A percentile compares a stretch with the other conserved stretches of the same genome.
phyloP scores from a whole-genome alignment of 805 yeast species.

The Zygosaccharomyces gambellarensis region DNA sequence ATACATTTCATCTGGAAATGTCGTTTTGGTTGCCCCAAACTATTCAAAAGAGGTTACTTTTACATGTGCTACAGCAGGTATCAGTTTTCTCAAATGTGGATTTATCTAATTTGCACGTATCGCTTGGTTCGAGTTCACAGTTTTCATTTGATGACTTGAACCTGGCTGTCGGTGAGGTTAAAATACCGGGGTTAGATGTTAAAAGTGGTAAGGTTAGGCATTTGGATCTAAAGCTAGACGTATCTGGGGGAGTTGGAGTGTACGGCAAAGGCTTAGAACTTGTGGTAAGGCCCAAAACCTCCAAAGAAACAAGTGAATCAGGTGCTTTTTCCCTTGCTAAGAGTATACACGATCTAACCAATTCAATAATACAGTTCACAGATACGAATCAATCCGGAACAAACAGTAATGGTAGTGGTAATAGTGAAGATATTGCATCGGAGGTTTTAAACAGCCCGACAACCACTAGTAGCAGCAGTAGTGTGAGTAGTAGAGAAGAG shows the following conservation, averaged over 20 bases:
- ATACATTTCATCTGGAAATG: conserved; percentile 12
- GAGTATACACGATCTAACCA: conserved; percentile 71
- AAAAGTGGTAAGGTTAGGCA: conserved; percentile 56
- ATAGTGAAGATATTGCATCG: conserved; percentile 8
- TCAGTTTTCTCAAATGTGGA: conserved; percentile 79
- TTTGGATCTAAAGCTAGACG: conserved; percentile 55
- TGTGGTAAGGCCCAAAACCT: conserved; percentile 17
- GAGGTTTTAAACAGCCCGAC: conserved; percentile 17
- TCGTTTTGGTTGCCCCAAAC: conserved; percentile 75
- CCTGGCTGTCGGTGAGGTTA: conserved; percentile 66
- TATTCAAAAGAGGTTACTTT: conserved; percentile 73
- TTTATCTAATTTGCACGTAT: conserved; percentile 74
- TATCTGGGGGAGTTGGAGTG: conserved; percentile 66
- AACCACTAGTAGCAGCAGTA: conserved; percentile 11
- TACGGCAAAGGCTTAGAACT: conserved; percentile 53
- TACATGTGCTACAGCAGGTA: conserved; percentile 75
- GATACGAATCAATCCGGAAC: conserved; percentile 20
- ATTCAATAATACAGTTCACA: conserved; percentile 38
- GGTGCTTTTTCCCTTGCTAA: conserved; percentile 54
- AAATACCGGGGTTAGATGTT: conserved; percentile 58
- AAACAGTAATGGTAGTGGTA: conserved; percentile 14
- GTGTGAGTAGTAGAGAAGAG: conserved; percentile 13
- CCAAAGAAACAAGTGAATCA: conserved; percentile 17
- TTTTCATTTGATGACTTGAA: conserved; percentile 56
- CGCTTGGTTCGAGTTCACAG: conserved; percentile 54